phyloP scores from a whole-genome alignment of 495 filamentous ascomycete species.

The Daldinia childiae region DNA sequence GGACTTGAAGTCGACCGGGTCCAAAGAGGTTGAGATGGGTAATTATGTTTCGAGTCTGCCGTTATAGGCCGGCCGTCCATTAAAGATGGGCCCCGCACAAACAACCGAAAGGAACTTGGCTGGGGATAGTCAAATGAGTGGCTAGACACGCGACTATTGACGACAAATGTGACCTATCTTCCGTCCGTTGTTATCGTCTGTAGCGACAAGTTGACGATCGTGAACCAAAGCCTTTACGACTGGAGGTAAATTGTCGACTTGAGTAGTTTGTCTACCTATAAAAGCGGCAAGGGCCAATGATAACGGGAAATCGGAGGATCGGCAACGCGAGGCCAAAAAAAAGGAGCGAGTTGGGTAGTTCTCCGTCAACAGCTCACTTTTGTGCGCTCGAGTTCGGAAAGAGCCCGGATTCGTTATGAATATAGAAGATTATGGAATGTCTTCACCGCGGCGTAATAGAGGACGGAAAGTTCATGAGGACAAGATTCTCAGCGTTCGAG shows the following conservation, averaged over 20 bases:
- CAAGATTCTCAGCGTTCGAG: constrained; percentile 20
- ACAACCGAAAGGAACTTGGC: constrained; percentile 41
- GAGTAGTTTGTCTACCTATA: constrained; percentile 9
- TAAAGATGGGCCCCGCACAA: constrained; percentile 53
- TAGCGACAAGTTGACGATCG: constrained; percentile 10
- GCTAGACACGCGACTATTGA: constrained; percentile 31
- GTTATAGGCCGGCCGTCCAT: constrained; percentile 61
- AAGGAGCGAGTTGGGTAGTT: constrained; percentile 29
- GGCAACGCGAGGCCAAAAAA: constrained; percentile 37
- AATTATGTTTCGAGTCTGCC: constrained; percentile 62
- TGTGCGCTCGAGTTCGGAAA: constrained; percentile 23
- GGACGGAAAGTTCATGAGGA: constrained; percentile 22
- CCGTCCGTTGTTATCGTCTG: background rate
- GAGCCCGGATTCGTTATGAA: constrained; percentile 25
- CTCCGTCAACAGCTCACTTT: constrained; percentile 30
- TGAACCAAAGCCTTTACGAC: constrained; percentile 9
- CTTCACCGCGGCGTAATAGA: constrained; percentile 26
- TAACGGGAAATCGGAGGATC: constrained; percentile 39
- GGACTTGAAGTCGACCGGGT: constrained; percentile 48
- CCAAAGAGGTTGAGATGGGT: constrained; percentile 55
- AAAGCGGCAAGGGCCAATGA: constrained; percentile 17
- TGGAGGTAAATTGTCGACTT: constrained; percentile 9
- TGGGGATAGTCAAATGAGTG: constrained; percentile 33
- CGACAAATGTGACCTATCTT: constrained; percentile 8
- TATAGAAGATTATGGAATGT: constrained; percentile 37